Evolutionary conservation across 2,329 filamentous ascomycete species (phyloP), one percentile per base, ranked within the genome.

Genomic region (Colletotrichum neosansevieriae): DNA sequence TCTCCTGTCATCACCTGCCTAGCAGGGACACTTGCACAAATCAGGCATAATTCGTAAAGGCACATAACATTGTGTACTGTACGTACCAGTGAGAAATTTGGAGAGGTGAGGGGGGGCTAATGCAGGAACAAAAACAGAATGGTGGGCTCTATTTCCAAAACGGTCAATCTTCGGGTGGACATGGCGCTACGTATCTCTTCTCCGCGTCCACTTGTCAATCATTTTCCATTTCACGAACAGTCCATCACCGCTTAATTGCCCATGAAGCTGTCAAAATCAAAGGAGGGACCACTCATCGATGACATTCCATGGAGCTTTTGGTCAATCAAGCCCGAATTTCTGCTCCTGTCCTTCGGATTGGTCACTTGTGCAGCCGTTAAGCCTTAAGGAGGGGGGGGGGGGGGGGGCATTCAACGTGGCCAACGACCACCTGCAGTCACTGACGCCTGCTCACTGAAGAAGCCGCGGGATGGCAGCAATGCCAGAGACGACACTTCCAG

Each of bases 201-300:
- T 34, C 29, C n/a, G 24, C 12, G 21, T 17, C 44, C 12, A 24
- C 45, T 29, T 38, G 49, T 65, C 66, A 56, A 65, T 68, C 61
- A 42, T 54, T 65, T 45, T 50, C 49, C 61, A 34, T 38, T 65
- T 59, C 65, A 50, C 47, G 24, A 59, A 59, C 21, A 17, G 19
- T 68, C 53, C 66, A 60, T 54, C 34, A 42, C 66, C 34, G 56
- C 34, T 59, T 65, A 68, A 68, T 68, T 65, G 65, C 66, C 65
- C 56, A 21, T 13, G 17, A 59, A 59, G 47, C 34, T 66, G 57
- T 34, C 45, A 60, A 36, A 50, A 44, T 45, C 42, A 54, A 36
- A 45, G 49, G 54, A 61, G 56, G 63, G 15, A 36, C 66, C 61
- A 65, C 66, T 65, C 50, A 24, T 34, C 29, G 15, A 49, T 42